phyloP scores from a whole-genome alignment of 2,329 filamentous ascomycete species.

The Tricladium varicosporioides region DNA sequence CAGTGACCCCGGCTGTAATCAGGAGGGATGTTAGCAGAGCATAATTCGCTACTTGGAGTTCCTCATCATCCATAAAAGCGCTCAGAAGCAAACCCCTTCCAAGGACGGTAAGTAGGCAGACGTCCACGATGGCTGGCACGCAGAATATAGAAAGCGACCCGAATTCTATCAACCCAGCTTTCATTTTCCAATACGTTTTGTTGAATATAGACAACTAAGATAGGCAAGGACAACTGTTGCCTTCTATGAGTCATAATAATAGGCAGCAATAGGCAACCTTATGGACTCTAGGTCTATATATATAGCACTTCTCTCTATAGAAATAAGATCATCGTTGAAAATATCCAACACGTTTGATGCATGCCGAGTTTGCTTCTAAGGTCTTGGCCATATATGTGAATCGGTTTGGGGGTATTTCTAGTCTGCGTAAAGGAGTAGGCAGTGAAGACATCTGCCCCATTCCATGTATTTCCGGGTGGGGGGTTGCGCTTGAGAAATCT shows the following conservation, averaged over 20 bases:
- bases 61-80: conserved; percentile 49
- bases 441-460: too few species aligned
- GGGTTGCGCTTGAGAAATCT: too few species aligned
- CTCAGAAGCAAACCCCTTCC: conserved; percentile 62
- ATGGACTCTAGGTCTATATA: conserved; percentile 45
- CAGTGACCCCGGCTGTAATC: conserved; percentile 58
- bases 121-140: conserved; percentile 60
- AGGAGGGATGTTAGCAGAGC: conserved; percentile 58
- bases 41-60: conserved; percentile 50
- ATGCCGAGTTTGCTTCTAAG: conserved; percentile 44
- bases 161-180: too few species aligned
- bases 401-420: too few species aligned
- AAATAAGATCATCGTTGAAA: too few species aligned
- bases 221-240: too few species aligned
- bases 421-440: too few species aligned
- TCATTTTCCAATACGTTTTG: too few species aligned
- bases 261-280: conserved; percentile 40
- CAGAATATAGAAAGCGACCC: conserved; percentile 60
- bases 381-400: conserved; percentile 33
- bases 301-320: too few species aligned
- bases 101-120: conserved; percentile 55
- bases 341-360: conserved; percentile 50
- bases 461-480: too few species aligned
- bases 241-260: too few species aligned
- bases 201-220: too few species aligned